Evolutionary conservation across 495 filamentous ascomycete genomes (phyloP).

Genomic region (Tuber melanosporum): DNA sequence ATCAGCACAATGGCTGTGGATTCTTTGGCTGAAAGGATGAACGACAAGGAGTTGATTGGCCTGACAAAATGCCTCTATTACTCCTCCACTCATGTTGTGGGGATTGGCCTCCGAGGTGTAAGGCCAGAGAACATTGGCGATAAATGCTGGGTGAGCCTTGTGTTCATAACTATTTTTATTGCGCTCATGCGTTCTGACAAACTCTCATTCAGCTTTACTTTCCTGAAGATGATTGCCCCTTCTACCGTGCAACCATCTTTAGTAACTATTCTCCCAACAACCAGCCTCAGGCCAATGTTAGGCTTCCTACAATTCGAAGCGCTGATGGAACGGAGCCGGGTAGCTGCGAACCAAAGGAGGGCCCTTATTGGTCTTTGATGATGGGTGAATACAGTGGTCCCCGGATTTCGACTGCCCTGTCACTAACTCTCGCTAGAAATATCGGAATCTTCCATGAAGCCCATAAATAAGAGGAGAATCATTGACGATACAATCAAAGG

Average conservation of each 20-base stretch:
- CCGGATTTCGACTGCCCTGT: background rate
- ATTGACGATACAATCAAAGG: slow-evolving; percentile 88
- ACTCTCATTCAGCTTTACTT: slow-evolving; percentile 70
- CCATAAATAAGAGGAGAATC: slow-evolving; percentile 73
- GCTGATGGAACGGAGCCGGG: slow-evolving; percentile 75
- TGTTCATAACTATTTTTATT: background rate
- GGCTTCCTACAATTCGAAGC: slow-evolving; percentile 78
- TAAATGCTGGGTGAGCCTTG: slow-evolving; percentile 83
- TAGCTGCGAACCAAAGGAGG: slow-evolving; percentile 62
- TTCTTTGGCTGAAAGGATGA: slow-evolving; percentile 77
- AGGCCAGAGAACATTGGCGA: slow-evolving; percentile 96
- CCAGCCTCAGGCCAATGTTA: slow-evolving; percentile 73
- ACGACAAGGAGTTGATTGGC: slow-evolving; percentile 69
- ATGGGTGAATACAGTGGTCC: slow-evolving; percentile 45
- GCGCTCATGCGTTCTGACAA: slow-evolving; percentile 1
- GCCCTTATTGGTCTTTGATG: slow-evolving; percentile 99
- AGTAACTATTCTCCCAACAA: slow-evolving; percentile 99
- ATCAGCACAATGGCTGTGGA: slow-evolving; percentile 96
- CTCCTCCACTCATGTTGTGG: slow-evolving; percentile 94
- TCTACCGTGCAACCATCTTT: slow-evolving; percentile 99
- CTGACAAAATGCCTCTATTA: slow-evolving; percentile 93
- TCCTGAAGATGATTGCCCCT: slow-evolving; percentile 97
- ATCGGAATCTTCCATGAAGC: slow-evolving; percentile 92
- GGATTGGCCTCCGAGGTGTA: slow-evolving; percentile 84
- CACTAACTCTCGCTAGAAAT: slow-evolving; percentile 54